Evolutionary conservation across 176 grass and related monocot species (phyloP).

Genomic region (Calamus simplicifolius): DNA sequence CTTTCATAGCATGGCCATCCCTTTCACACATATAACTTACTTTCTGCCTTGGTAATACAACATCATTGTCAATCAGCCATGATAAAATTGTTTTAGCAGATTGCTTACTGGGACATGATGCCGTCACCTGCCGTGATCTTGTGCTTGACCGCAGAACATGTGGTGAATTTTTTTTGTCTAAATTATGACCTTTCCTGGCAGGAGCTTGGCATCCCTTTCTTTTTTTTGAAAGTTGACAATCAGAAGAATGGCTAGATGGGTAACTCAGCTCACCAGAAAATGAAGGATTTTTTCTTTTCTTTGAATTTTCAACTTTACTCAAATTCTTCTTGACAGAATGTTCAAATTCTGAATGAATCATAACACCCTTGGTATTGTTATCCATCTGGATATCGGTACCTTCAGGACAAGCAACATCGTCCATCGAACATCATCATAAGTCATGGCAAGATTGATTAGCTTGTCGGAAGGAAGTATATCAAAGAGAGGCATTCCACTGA

Average conservation of each 20-base stretch:
- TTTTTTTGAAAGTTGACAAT: slow-evolving; percentile 33
- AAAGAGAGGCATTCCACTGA: slow-evolving; percentile 12
- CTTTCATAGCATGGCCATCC: slow-evolving; percentile 26
- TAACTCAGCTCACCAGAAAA: neutral
- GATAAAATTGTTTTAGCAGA: slow-evolving; percentile 42
- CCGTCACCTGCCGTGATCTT: neutral
- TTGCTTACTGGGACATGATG: slow-evolving; percentile 1
- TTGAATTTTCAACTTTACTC: neutral
- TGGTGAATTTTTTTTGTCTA: neutral
- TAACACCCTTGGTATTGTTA: no score
- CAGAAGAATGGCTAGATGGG: neutral
- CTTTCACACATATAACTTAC: slow-evolving; percentile 35
- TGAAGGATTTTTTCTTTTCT: slow-evolving; percentile 5
- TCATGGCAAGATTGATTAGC: neutral
- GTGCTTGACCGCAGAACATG: neutral
- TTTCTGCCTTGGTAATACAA: slow-evolving; percentile 44
- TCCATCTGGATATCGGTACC: no score
- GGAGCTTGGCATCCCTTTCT: slow-evolving; percentile 26
- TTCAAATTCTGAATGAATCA: no score
- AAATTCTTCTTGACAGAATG: no score
- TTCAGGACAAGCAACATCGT: no score
- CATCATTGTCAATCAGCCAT: slow-evolving; percentile 51
- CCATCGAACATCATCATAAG: neutral
- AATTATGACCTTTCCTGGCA: neutral
- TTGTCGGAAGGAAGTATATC: neutral